Evolutionary conservation across 2,329 filamentous ascomycete genomes (phyloP).

Genomic region (Albophoma yamanashiensis): DNA sequence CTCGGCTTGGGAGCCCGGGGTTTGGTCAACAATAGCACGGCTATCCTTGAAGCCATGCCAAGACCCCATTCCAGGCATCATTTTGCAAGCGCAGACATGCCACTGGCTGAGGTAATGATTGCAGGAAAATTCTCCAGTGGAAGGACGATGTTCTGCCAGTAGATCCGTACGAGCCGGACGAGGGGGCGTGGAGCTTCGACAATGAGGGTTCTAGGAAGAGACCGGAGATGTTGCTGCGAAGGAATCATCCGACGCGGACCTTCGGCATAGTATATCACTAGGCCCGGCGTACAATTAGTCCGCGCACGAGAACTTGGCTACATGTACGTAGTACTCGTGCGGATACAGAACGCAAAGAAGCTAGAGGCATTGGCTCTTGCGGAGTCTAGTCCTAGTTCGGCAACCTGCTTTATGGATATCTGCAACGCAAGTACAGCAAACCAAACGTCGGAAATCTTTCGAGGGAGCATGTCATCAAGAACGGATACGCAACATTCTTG

Average conservation of each 20-base stretch:
- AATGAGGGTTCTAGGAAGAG: neutral
- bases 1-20: too few species aligned
- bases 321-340: neutral
- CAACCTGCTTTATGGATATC: too few species aligned
- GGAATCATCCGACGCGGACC: neutral
- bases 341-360: neutral
- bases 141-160: neutral
- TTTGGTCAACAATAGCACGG: too few species aligned
- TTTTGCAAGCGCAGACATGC: neutral
- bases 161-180: neutral
- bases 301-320: neutral
- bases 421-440: too few species aligned
- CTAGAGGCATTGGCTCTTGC: neutral
- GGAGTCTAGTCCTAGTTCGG: neutral
- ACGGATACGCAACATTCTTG: neutral
- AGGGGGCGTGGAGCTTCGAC: neutral
- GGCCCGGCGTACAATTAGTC: neutral
- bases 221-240: neutral
- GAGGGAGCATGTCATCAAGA: neutral
- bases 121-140: neutral
- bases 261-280: neutral
- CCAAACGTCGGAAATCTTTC: neutral
- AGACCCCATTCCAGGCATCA: too few species aligned
- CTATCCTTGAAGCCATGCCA: too few species aligned
- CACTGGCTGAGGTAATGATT: neutral